These are phyloP conservation scores for Kwoniella bestiolae DNA, from an alignment of 768 basidiomycete species.

Conservation along the genomic window DNA sequence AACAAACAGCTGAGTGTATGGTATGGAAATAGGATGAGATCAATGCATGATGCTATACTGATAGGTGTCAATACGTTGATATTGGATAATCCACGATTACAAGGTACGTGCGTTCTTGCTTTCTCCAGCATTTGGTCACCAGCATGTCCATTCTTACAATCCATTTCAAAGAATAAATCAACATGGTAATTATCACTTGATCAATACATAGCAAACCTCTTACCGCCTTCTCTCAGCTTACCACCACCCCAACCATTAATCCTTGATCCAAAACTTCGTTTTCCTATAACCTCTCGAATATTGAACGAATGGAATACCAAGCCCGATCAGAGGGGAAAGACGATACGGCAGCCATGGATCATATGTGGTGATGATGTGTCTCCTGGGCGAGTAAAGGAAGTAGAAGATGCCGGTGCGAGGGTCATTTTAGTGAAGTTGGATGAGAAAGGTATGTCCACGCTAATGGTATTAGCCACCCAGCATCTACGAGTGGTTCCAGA, in stretches of 20 bases:
- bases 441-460: slow-evolving; percentile 57
- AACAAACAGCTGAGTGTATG: background rate
- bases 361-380: slow-evolving; percentile 61
- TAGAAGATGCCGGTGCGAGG: slow-evolving; percentile 71
- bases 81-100: slow-evolving; percentile 93
- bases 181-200: too few relatives aligned
- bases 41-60: slow-evolving; percentile 90
- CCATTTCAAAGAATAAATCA: too few relatives aligned
- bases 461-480: too few relatives aligned
- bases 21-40: slow-evolving; percentile 70
- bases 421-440: slow-evolving; percentile 63
- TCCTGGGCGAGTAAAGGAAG: slow-evolving; percentile 57
- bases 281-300: slow-evolving; percentile 61
- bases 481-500: too few relatives aligned
- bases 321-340: slow-evolving; percentile 33
- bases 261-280: slow-evolving; percentile 74
- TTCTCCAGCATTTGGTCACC: too few relatives aligned
- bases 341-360: slow-evolving; percentile 68
- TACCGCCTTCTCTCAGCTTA: slow-evolving; percentile 39
- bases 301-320: slow-evolving; percentile 73
- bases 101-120: slow-evolving; percentile 64
- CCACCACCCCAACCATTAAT: slow-evolving; percentile 72
- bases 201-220: slow-evolving; percentile 46
- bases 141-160: too few relatives aligned
- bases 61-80: slow-evolving; percentile 87